Evolutionary conservation across 1,284 basidiomycete species (phyloP), one percentile per base, ranked within the genome.

Genomic region (Cryptococcus floricola): DNA sequence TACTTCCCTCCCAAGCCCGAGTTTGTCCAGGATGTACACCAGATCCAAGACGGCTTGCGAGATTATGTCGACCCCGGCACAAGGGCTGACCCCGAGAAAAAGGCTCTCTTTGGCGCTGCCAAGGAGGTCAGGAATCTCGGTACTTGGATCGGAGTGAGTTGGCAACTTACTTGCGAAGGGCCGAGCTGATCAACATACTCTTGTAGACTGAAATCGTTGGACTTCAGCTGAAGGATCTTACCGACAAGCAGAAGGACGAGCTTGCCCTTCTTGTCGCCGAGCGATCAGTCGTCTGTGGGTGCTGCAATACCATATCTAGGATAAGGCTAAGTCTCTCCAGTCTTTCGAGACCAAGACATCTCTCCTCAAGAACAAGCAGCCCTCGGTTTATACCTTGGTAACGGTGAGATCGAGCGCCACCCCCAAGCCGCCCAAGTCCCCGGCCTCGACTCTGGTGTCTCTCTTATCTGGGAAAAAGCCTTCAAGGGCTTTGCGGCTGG

Each of bases 371-470:
- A 59, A 28, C 66, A 68, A 50, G 53, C 54, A 27, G 54, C 56
- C 18, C 62, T 71, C 38, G 69, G 68, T 23, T 28, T 58, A 4
- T 70, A 71, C 61, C 61, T 70, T 39, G 70, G 69, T 39, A 59
- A 65, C 37, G 63, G 68, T 14, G 61, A 61, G 52, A 59, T 69
- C 39, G 54, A 88, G 85, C 66, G 87, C 88, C 73, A 87, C 82
- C 71, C 81, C 83, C 18, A 88, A 88, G 63, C 71, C 87, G 60
- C 63, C 34, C 60, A 68, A 44, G 62, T 62, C 8, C 61, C 60
- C 14, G 58, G 57, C 9, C 55, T 59, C 39, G 60, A 59, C 37
- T 55, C 46, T 43, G 56, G 54, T 38, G 49, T 51, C 39, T 38
- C 39, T 23, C 25, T 51, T 13, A 51, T 60, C 55, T 63, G 63